These are phyloP conservation scores for Nicotiana obtusifolia DNA, from an alignment of 257 asterid genomes.

Conservation along the genomic window DNA sequence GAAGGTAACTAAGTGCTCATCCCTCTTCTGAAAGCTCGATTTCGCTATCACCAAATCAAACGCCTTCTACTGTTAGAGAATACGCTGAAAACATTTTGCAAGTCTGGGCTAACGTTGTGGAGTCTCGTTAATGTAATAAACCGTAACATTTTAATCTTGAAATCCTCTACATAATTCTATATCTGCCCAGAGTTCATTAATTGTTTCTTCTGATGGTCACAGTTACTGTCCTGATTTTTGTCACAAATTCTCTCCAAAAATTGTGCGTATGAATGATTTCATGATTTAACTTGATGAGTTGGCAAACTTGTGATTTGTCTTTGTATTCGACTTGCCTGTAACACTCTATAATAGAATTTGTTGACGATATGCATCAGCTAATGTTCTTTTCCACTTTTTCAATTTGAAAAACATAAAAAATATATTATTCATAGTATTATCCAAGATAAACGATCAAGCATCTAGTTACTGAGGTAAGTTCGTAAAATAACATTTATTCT, in stretches of 20 bases:
- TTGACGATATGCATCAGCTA: not conserved
- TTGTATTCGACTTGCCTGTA: not conserved
- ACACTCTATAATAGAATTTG: not conserved
- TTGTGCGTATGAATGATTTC: not conserved
- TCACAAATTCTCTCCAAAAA: not conserved
- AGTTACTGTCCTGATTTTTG: not conserved
- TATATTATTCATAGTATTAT: not conserved
- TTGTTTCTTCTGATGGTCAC: not conserved
- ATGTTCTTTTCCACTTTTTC: not conserved
- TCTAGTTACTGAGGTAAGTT: not conserved
- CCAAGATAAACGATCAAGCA: not conserved
- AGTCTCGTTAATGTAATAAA: not conserved
- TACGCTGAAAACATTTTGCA: not conserved
- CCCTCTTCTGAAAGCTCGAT: too few relatives aligned
- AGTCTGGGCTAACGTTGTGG: not conserved
- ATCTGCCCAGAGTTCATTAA: not conserved
- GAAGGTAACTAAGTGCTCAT: too few relatives aligned
- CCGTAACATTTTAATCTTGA: not conserved
- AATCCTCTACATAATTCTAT: not conserved
- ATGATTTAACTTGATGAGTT: not conserved
- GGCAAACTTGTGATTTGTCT: not conserved
- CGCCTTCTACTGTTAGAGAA: not conserved
- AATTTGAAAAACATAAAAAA: not conserved
- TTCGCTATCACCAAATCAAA: too few relatives aligned
- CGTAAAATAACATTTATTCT: not conserved